Conservation (phyloP, 1,284 basidiomycete species). For the Inonotus hispidus region DNA sequence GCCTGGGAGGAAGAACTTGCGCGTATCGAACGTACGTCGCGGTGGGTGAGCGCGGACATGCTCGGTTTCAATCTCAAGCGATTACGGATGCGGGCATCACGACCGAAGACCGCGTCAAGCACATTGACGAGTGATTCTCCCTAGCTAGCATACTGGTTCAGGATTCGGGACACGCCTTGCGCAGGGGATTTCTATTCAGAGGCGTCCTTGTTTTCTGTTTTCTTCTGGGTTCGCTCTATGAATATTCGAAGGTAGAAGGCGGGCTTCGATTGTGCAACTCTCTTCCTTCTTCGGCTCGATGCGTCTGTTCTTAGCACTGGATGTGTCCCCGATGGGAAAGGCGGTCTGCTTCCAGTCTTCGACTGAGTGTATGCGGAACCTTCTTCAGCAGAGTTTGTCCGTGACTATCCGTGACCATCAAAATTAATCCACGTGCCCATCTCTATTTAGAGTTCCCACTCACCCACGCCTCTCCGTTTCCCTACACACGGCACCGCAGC, state of each 20-base stretch:
- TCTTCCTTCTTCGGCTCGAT: background rate
- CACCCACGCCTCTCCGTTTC: background rate
- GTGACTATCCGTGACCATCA: too few species aligned
- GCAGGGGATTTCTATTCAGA: background rate
- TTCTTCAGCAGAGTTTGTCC: background rate
- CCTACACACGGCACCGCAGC: background rate
- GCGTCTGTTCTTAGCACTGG: background rate
- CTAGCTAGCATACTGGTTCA: background rate
- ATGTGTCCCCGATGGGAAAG: background rate
- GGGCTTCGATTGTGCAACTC: background rate
- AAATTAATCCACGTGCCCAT: background rate
- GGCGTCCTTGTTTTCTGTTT: background rate
- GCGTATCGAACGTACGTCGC: conserved; percentile 60
- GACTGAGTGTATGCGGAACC: background rate
- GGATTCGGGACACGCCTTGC: background rate
- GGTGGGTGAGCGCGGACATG: conserved; percentile 53
- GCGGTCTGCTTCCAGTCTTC: background rate
- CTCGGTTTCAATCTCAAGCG: conserved; percentile 49
- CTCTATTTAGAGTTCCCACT: background rate
- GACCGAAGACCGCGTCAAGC: conserved; percentile 22
- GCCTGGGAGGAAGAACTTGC: conserved; percentile 77
- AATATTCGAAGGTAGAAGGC: background rate
- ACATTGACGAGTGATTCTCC: conserved; percentile 9
- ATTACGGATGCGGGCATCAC: conserved; percentile 28
- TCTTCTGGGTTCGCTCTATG: background rate